Evolutionary conservation across 1,284 basidiomycete species (phyloP).

Genomic region (Cutaneotrichosporon sp.): DNA sequence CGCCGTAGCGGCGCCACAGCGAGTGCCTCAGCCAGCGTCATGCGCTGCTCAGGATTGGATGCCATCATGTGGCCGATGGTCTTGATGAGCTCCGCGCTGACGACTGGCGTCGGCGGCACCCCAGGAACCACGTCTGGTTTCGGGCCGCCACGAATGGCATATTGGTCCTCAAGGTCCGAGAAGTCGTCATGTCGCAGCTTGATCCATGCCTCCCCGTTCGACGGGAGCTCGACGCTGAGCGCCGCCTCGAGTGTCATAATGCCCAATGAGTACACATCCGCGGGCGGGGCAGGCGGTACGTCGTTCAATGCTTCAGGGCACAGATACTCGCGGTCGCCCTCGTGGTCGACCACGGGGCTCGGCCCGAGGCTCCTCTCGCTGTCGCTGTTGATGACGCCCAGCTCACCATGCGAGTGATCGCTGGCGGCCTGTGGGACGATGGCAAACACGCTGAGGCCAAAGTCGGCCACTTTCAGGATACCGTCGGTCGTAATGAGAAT

Average conservation of each 20-base stretch:
- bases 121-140: constrained; percentile 10
- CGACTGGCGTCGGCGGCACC: constrained; percentile 33
- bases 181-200: constrained; percentile 89
- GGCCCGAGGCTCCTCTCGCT: constrained; percentile 16
- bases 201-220: constrained; percentile 84
- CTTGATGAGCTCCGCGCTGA: constrained; percentile 65
- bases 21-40: constrained; percentile 61
- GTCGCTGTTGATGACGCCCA: neutral
- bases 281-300: constrained; percentile 80
- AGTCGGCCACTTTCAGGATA: constrained; percentile 92
- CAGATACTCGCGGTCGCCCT: constrained; percentile 95
- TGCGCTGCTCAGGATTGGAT: constrained; percentile 63
- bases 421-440: neutral
- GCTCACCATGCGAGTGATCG: neutral
- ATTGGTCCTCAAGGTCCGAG: constrained; percentile 68
- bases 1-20: constrained; percentile 63
- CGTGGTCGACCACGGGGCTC: constrained; percentile 44
- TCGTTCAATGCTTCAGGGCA: constrained; percentile 87
- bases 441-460: constrained; percentile 72
- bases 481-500: constrained; percentile 86
- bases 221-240: constrained; percentile 89
- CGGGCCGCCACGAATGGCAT: constrained; percentile 25
- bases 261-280: constrained; percentile 93
- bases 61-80: constrained; percentile 77
- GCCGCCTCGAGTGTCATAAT: constrained; percentile 92